Evolutionary conservation across 148 eudicot genomes (phyloP), one percentile per base, ranked within the genome.

Genomic region (Diospyros kaki): DNA sequence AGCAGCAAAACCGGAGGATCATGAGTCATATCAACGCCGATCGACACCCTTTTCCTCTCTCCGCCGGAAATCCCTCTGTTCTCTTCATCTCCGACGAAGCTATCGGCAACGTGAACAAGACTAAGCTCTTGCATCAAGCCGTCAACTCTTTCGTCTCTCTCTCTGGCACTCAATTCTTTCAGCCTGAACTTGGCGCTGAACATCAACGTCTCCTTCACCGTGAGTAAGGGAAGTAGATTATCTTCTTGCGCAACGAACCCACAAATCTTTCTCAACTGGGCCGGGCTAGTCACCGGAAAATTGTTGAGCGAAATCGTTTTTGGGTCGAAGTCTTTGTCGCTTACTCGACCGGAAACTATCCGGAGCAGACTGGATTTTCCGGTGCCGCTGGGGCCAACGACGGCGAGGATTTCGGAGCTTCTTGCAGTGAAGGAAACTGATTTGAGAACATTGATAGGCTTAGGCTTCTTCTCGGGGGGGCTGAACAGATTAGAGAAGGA

Each of bases 381-480:
- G 0, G 97, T 92, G 67, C 98, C 98, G 74, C 98, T 92, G 42
- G 98, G 96, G 76, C 98, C 98, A 15, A 94, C 97, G 62, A 94
- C 72, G 3, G 97, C 96, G 3, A 94, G 83, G 77, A 92, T 82
- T 73, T 94, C 88, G 3, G 89, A 85, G 77, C 87, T 89, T 75
- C 77, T 83, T 14, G 96, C 90, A 0, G 66, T 64, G 56, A 94
- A 92, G 38, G 94, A 89, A 69, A 94, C 86, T 13, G 96, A 85
- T 76, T 92, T 89, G 38, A 94, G 92, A 69, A 94, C 87, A 53
- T 80, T 76, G 74, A 85, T 74, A 4, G 87, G 86, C 66, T 86
- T 82, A 65, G 87, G 84, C 73, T 80, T 75, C 18, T 65, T 64
- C 42, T 12, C n/a, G 3, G 40, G 41, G 52, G 58, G 63, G 46